Evolutionary conservation across 169 alveolate genomes (phyloP).

Genomic region (Amoebophrya sp.): DNA sequence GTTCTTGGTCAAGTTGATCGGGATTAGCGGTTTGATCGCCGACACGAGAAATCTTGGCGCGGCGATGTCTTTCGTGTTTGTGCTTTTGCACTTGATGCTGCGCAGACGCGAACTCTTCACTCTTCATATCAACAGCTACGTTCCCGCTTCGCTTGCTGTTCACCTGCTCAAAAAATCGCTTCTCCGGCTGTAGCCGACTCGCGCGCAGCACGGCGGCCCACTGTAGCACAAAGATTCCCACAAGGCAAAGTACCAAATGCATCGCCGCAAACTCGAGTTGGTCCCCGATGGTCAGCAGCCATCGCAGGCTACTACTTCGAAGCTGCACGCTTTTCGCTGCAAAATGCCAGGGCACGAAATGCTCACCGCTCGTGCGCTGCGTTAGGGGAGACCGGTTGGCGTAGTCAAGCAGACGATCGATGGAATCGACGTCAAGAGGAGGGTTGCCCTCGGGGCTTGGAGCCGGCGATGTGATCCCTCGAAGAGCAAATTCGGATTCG

Average conservation of each 20-base stretch:
- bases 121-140: neutral
- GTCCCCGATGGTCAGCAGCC: neutral
- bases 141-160: neutral
- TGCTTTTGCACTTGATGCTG: too few relatives aligned
- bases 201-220: neutral
- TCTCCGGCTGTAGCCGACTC: neutral
- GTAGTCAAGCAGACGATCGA: neutral
- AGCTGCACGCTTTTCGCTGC: neutral
- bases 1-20: too few relatives aligned
- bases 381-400: neutral
- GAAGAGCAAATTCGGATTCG: too few relatives aligned
- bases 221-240: neutral
- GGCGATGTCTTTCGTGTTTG: too few relatives aligned
- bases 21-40: too few relatives aligned
- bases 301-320: neutral
- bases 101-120: too few relatives aligned
- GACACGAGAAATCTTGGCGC: too few relatives aligned
- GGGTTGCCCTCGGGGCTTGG: too few relatives aligned
- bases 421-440: too few relatives aligned
- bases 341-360: neutral
- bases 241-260: neutral
- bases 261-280: neutral
- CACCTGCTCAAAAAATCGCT: neutral
- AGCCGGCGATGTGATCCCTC: too few relatives aligned
- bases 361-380: neutral